Base-by-base conservation (phyloP, 257 asterid genomes). In the Nemophila menziesii region DNA sequence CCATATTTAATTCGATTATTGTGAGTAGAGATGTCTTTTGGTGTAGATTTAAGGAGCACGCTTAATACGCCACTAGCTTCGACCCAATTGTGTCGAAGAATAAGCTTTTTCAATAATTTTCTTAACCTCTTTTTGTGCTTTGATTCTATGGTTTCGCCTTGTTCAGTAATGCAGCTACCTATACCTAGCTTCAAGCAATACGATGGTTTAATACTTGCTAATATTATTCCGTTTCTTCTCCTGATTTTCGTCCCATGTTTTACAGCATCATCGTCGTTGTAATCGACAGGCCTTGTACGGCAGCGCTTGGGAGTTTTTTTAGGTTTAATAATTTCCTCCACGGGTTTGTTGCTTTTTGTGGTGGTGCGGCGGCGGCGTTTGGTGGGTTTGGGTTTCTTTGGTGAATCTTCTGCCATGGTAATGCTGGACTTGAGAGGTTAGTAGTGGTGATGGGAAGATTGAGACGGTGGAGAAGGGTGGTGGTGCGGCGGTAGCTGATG, bases 51-150 rank as follows among this genome's bases (percentile, higher is more conserved):
- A 47, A 80, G 73, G 70, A 87, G 75, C 16, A 78, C 79, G 13
- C 83, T 71, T 45, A 87, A 33, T 11, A 73, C 86, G 26, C 92
- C 97, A 51, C 92, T 63, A 16, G 92, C 92, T 57, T 78, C 92
- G 5, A 15, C 60, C 95, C 89, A 87, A 43, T 77, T 80, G n/a
- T 63, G 86, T 40, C 47, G 63, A 39, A 33, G 56, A 26, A 69
- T 37, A 36, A 80, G 73, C 57, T 56, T 54, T 16, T 43, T 36
- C 54, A 87, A 65, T 22, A 80, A 56, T 29, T 57, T 49, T 53
- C 64, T 62, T 20, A 83, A 70, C 55, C 61, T 72, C 36, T 49
- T 38, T 71, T 83, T 62, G 67, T 83, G 83, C 40, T 54, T 54
- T 3, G 54, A 56, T 12, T 81, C 72, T 13, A 77, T 48, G 49